Evolutionary conservation across 192 early-diverging fungal genomes (phyloP), one percentile per base, ranked within the genome.

Genomic region (Piromyces sp.): DNA sequence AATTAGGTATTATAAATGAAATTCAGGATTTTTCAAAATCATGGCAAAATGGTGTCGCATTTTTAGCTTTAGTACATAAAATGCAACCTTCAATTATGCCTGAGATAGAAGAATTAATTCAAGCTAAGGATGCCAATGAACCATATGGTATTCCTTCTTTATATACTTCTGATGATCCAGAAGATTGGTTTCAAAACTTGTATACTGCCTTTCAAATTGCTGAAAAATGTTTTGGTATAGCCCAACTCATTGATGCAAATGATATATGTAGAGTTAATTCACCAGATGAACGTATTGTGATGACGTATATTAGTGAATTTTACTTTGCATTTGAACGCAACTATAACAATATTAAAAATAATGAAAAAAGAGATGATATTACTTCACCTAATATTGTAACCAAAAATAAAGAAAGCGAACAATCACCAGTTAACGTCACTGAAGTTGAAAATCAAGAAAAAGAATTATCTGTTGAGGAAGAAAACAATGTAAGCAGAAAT

Each of bases 201-300:
- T 31, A 78, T 30, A 30, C 81, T 31, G 85, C 85, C n/a, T 85
- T 85, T 33, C 33, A 29, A 13, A 78, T 85, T 30, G 85, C 85
- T 3, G 85, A 85, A 37, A 80, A 81, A 58, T 82, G 82, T 30
- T 83, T 85, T 81, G 31, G 79, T 22, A 51, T 85, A 79, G 28
- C 84, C n/a, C 78, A 78, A 30, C 36, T 85, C 11, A 51, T 85
- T 15, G 85, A 85, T 81, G 79, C 84, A 51, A 78, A 85, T 58
- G 85, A 85, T 80, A 31, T 85, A 14, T 68, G 51, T 68, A 84
- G 81, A 19, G 81, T 85, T 5, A 82, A 82, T 14, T 28, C 31
- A 30, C 84, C 84, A 22, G 85, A 85, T 79, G 85, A 85, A 84
- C 42, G 80, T 78, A 79, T 85, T 30, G 79, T 85, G 31, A 85